Base-by-base conservation (phyloP, 805 yeast species). In the Saccharomycopsis schoenii region DNA sequence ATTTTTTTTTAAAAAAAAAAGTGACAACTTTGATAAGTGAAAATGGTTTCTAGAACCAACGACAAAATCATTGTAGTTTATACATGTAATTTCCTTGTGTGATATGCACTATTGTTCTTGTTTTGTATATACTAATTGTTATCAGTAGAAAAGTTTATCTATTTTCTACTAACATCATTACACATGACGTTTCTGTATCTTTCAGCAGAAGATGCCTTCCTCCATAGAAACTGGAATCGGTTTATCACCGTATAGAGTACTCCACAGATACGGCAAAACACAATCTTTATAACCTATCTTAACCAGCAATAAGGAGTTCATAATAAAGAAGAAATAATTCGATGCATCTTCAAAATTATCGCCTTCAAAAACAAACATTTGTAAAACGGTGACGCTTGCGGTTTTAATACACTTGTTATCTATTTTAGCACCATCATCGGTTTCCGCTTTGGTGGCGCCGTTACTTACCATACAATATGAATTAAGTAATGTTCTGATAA, bases 341-440 rank as follows among this genome's bases (percentile, higher is more conserved):
- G 59, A 56, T 24, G 64, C 64, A 55, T 63, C 66, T n/a, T 60
- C 57, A 36, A 85, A 80, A 70, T 93, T 93, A 71, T 92, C 97
- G 40, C 98, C 97, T 70, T 92, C 97, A 71, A 89, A 90, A 1
- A 86, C 96, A 69, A 79, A 84, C 17, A 82, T 76, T 11, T 82
- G 80, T n/a, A 81, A 63, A 3, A 80, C 78, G n/a, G 68, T 70
- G 21, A 77, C 69, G 9, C 68, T 55, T 12, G 17, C 4, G 12
- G 12, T 29, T 21, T 34, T 43, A 15, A n/a, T 6, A 14, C 4
- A 9, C n/a, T 14, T 14, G 10, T 15, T 6, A 14, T 25, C 4
- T 40, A 17, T 25, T 29, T 67, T 24, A 9, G 12, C n/a, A 17
- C 34, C 25, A 15, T 2, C 12, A 21, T n/a, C n/a, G 11, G 39